These are phyloP conservation scores for Suillus subalutaceus DNA, from an alignment of 768 basidiomycete species.

Conservation along the genomic window DNA sequence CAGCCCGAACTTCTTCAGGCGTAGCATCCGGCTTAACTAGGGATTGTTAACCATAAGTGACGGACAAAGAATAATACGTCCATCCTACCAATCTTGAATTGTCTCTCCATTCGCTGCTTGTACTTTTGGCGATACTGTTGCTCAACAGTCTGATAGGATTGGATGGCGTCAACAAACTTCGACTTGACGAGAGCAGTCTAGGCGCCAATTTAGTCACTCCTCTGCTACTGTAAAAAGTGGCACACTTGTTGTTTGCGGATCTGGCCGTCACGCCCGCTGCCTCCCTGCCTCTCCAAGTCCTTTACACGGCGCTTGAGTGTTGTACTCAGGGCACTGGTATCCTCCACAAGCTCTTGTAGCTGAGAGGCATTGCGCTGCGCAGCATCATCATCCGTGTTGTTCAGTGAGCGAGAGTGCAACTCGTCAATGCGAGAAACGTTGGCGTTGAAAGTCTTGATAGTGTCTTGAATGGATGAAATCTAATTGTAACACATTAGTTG, in stretches of 20 bases:
- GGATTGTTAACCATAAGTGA: neutral
- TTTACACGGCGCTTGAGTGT: slow-evolving; percentile 75
- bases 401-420: slow-evolving; percentile 73
- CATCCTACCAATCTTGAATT: slow-evolving; percentile 79
- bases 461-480: slow-evolving; percentile 80
- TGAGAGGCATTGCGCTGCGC: slow-evolving; percentile 62
- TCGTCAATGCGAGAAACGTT: slow-evolving; percentile 73
- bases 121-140: slow-evolving; percentile 77
- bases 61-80: slow-evolving; percentile 1
- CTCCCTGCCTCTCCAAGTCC: slow-evolving; percentile 66
- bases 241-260: slow-evolving; percentile 78
- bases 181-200: slow-evolving; percentile 67
- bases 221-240: neutral
- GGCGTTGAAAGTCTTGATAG: slow-evolving; percentile 63
- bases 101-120: slow-evolving; percentile 81
- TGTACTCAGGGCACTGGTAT: slow-evolving; percentile 71
- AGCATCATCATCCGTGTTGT: slow-evolving; percentile 72
- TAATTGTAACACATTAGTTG: slow-evolving; percentile 28
- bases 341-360: slow-evolving; percentile 68
- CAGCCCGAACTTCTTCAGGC: slow-evolving; percentile 83
- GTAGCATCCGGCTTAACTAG: slow-evolving; percentile 92
- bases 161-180: slow-evolving; percentile 85
- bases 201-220: slow-evolving; percentile 16
- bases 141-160: slow-evolving; percentile 83
- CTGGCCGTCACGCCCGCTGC: slow-evolving; percentile 65